Percentiles rank a stretch among this genome's conserved stretches.
phyloP scores from a whole-genome alignment of 2,329 filamentous ascomycete species.

The Hypocrella siamensis region DNA sequence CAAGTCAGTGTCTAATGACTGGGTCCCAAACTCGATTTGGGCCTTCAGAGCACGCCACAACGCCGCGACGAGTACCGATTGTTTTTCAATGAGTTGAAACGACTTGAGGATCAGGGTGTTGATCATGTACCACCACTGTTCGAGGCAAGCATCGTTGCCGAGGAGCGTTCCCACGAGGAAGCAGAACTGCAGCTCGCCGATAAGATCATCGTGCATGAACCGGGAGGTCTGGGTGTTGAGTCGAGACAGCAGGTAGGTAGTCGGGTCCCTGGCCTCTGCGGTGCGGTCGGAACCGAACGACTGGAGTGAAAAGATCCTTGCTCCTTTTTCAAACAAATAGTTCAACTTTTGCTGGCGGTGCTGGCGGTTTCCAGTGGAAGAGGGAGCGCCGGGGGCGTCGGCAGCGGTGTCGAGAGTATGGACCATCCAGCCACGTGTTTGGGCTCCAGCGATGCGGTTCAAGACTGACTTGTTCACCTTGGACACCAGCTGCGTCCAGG shows the following conservation, averaged over 20 bases:
- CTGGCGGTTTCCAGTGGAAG: conserved; percentile 24
- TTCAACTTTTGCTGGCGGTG: conserved; percentile 22
- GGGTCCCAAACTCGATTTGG: conserved; percentile 37
- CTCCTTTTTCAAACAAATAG: conserved; percentile 29
- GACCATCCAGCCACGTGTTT: conserved; percentile 30
- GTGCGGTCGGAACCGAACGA: conserved; percentile 22
- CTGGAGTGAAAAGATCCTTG: conserved; percentile 24
- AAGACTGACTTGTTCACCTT: conserved; percentile 30
- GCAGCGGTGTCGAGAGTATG: conserved; percentile 36
- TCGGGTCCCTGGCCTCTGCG: conserved; percentile 31
- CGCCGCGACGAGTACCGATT: conserved; percentile 27
- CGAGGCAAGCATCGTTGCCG: conserved; percentile 41
- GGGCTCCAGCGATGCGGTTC: conserved; percentile 27
- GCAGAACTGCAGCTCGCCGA: conserved; percentile 45
- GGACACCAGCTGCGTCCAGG: conserved; percentile 38
- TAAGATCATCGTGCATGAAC: conserved; percentile 24
- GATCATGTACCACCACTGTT: conserved; percentile 45
- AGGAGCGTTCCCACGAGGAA: conserved; percentile 42
- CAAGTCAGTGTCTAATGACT: conserved; percentile 29
- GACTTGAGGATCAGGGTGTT: conserved; percentile 35
- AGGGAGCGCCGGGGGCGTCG: conserved; percentile 24
- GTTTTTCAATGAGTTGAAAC: conserved; percentile 24
- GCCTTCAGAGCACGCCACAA: conserved; percentile 35
- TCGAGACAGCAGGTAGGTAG: conserved; percentile 25
- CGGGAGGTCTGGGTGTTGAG: conserved; percentile 15